Evolutionary conservation across 225 moss, liverwort and hornwort species (phyloP).

Genomic region (Pseudisothecium myosuroides): DNA sequence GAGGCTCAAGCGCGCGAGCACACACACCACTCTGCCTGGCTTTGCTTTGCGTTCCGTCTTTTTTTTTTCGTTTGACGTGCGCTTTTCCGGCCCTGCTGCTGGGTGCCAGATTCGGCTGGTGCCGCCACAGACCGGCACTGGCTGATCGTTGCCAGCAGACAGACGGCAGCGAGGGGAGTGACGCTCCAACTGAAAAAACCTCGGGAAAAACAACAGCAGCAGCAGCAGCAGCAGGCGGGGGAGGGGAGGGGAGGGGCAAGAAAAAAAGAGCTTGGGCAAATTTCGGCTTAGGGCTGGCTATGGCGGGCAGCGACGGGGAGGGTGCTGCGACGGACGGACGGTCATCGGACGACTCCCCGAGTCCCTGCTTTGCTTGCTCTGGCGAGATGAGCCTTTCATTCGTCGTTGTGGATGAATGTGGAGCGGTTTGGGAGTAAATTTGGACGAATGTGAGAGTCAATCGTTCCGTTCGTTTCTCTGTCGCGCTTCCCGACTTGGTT

Average conservation of each 20-base stretch:
- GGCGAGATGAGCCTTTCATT: background rate
- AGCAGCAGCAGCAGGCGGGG: too few species aligned
- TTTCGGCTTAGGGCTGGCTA: constrained; percentile 16
- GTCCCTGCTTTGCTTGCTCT: background rate
- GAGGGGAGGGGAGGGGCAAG: background rate
- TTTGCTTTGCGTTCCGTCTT: background rate
- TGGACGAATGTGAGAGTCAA: background rate
- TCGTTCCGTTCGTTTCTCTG: background rate
- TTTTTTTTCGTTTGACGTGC: constrained; percentile 3
- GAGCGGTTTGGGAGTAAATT: too few species aligned
- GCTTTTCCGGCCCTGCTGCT: constrained; percentile 18
- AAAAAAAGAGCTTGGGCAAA: background rate
- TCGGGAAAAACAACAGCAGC: background rate
- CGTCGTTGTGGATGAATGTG: background rate
- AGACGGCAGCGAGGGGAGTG: background rate
- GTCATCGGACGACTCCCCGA: background rate
- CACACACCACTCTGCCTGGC: background rate
- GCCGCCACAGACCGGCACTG: constrained; percentile 15
- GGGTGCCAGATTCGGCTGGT: constrained; percentile 2
- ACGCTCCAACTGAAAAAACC: constrained; percentile 1
- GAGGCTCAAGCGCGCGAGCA: background rate
- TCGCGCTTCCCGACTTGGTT: background rate
- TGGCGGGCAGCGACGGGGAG: constrained; percentile 17
- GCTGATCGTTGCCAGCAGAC: background rate
- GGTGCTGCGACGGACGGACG: background rate